Base-by-base conservation (phyloP, 2,329 filamentous ascomycete genomes). In the Hypoxylon sp. region DNA sequence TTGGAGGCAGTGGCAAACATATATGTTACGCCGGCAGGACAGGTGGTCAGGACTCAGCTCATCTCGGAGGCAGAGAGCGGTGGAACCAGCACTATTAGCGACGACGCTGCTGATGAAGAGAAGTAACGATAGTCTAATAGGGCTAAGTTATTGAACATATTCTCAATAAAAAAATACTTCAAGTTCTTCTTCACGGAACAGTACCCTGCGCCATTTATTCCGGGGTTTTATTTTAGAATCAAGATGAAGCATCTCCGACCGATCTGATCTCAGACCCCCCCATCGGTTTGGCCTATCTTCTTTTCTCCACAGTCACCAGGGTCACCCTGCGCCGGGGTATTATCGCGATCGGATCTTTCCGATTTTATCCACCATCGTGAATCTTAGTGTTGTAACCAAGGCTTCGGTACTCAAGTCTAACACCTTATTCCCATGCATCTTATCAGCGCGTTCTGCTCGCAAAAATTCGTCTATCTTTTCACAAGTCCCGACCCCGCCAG, bases 31-130 rank as follows among this genome's bases (percentile, higher is more conserved):
- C 77, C 76, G 0, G 76, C 71, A 0, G 85, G 85, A 5, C 76
- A 77, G 49, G 85, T 88, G 3, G 79, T 85, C 7, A 81, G 81
- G 53, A 85, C 86, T 21, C 81, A 83, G 74, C 79, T 88, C 19
- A 75, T 88, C 55, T 84, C 84, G 46, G 86, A 88, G 75, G 79
- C 81, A 3, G 79, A 82, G 69, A 86, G 83, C 3, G 86, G 86
- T 5, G 86, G 85, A 1, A 82, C 79, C 1, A 86, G 84, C 61
- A 85, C 82, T 2, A 83, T 88, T 71, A 83, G 80, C 50, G 80
- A 82, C 45, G 79, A 82, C 9, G 10, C n/a, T 13, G 56, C 32
- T 13, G 63, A 52, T 52, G 57, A 61, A 28, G 34, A 48, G 9
- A 45, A 38, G 14, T 11, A 13, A 5, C 53, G n/a, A 46, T 57